Conservation (phyloP, 2,329 filamentous ascomycete species). For the Sporothrix pallida region DNA sequence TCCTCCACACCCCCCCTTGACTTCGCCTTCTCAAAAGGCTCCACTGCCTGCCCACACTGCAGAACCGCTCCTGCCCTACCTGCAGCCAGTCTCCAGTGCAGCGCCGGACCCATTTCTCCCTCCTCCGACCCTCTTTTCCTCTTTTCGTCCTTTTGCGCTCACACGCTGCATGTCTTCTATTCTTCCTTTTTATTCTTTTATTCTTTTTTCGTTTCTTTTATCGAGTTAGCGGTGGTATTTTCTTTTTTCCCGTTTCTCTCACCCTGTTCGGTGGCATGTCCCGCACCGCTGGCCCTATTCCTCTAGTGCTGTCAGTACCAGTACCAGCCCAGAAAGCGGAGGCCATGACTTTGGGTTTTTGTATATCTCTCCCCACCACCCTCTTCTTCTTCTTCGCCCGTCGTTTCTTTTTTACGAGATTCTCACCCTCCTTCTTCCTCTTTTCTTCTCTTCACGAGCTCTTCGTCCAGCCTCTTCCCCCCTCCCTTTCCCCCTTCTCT, state of each 20-base stretch:
- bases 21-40: slow-evolving; percentile 30
- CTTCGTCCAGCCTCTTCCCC: slow-evolving; percentile 47
- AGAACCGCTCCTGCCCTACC: slow-evolving; percentile 26
- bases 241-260: slow-evolving; percentile 1
- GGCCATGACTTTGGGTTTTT: slow-evolving; percentile 27
- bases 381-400: slow-evolving; percentile 41
- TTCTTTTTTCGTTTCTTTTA: not conserved
- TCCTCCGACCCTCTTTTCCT: slow-evolving; percentile 12
- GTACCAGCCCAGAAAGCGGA: slow-evolving; percentile 26
- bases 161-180: slow-evolving; percentile 1
- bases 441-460: slow-evolving; percentile 63
- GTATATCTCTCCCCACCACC: slow-evolving; percentile 59
- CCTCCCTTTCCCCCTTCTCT: slow-evolving; percentile 58
- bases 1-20: slow-evolving; percentile 32
- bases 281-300: slow-evolving; percentile 21
- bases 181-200: slow-evolving; percentile 18
- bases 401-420: slow-evolving; percentile 49
- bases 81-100: not conserved
- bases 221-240: not conserved
- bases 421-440: slow-evolving; percentile 54
- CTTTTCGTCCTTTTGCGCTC: not conserved
- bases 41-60: slow-evolving; percentile 31
- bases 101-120: slow-evolving; percentile 19
- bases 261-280: not conserved
- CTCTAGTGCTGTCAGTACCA: not conserved